A percentile compares a stretch with the other conserved stretches of the same genome.
These are phyloP conservation scores for Schwanniomyces occidentalis DNA, from an alignment of 805 yeast species.

Conservation along the genomic window DNA sequence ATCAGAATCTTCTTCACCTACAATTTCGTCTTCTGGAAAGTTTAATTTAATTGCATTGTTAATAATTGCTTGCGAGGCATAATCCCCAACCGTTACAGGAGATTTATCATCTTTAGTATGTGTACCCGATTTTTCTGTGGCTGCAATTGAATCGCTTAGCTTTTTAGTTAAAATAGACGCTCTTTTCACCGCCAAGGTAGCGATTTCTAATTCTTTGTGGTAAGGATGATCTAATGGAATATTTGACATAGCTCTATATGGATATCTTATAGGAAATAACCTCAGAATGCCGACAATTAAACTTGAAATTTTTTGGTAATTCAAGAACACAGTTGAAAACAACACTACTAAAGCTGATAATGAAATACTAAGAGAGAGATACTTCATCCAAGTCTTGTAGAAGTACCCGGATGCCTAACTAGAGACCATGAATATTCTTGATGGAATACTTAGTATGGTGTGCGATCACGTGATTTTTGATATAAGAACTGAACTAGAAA, in stretches of 20 bases:
- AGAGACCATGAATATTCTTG: too few relatives aligned
- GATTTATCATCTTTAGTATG: slow-evolving; percentile 84
- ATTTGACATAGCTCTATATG: slow-evolving; percentile 7
- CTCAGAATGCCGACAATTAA: too few relatives aligned
- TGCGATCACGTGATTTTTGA: too few relatives aligned
- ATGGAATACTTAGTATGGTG: too few relatives aligned
- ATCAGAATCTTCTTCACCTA: slow-evolving; percentile 86
- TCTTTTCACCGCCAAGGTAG: slow-evolving; percentile 85
- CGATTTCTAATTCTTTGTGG: slow-evolving; percentile 70
- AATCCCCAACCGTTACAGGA: slow-evolving; percentile 96
- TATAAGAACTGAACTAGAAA: too few relatives aligned
- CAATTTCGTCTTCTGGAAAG: slow-evolving; percentile 83
- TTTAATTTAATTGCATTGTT: slow-evolving; percentile 76
- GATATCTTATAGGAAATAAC: too few relatives aligned
- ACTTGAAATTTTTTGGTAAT: too few relatives aligned
- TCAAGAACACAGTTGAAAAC: too few relatives aligned
- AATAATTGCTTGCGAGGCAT: slow-evolving; percentile 91
- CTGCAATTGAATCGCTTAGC: slow-evolving; percentile 56
- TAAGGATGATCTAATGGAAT: slow-evolving; percentile 34
- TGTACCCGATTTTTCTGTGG: slow-evolving; percentile 50
- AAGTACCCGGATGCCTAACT: too few relatives aligned
- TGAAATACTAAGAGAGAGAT: too few relatives aligned
- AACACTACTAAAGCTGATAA: too few relatives aligned
- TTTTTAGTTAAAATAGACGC: slow-evolving; percentile 76
- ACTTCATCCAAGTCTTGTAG: too few relatives aligned